Base-by-base conservation (phyloP, 2,329 filamentous ascomycete genomes). In the Aspergillus neotritici region DNA sequence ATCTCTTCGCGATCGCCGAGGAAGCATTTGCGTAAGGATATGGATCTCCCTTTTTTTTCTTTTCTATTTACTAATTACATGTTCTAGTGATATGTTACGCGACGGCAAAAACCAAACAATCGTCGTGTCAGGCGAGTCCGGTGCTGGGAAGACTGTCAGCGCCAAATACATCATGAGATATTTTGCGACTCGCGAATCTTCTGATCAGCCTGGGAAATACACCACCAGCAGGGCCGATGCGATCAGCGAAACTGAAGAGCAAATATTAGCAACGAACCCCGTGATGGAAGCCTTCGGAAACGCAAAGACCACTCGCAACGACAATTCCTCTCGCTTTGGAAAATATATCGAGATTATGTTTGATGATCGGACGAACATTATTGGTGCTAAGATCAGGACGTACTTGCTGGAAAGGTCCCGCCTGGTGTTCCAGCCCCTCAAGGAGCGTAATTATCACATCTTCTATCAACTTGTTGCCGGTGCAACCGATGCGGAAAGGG, bases 311-410 rank as follows among this genome's bases (percentile, higher is more conserved):
- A 98, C 93, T 9, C 80, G 93, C 66, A 98, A 98, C 72, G 93
- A 98, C 72, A 98, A 98, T 72, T 98, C 93, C 34, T 98, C 93
- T 33, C 82, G 93, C 61, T 98, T 98, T 69, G 93, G 93, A 67
- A 98, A 98, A 76, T 98, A 98, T 68, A 97, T 98, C 58, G 93
- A 98, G 73, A 98, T 98, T 65, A 91, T 97, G 88, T 98, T 98
- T 68, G 90, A 97, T 71, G 81, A 87, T 51, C 80, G 84, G 60
- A 95, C 88, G 50, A 93, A 94, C 65, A 98, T 98, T 59, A 96
- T 97, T 62, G 93, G 93, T 55, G 93, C 93, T 44, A 94, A 94
- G 73, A 98, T 98, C 63, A 80, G 93, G 57, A 96, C 90, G 43
- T 98, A 98, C 63, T 76, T 98, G 54, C 76, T 98, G 34, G 93